phyloP scores from a whole-genome alignment of 306 rosid genomes.

The Fragaria ananassa region DNA sequence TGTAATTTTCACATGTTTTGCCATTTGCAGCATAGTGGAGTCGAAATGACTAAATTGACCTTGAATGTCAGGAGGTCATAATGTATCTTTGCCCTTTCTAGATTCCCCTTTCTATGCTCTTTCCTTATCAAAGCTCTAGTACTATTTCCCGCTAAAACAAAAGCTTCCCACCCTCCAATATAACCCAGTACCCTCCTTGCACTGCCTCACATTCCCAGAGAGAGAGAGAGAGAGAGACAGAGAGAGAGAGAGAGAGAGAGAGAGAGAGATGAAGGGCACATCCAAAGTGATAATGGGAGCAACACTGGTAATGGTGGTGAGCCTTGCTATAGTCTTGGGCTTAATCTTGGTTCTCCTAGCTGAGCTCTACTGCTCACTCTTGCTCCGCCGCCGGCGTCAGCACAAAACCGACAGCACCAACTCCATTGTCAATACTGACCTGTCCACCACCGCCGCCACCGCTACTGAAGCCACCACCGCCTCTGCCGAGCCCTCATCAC shows the following conservation, averaged over 20 bases:
- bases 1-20: background rate
- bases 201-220: conserved; percentile 23
- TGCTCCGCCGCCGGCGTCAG: conserved; percentile 72
- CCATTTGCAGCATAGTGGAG: background rate
- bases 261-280: conserved; percentile 69
- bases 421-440: conserved; percentile 13
- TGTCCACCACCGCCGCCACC: conserved; percentile 9
- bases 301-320: conserved; percentile 74
- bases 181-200: conserved; percentile 23
- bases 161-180: conserved; percentile 19
- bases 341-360: conserved; percentile 75
- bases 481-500: conserved; percentile 26
- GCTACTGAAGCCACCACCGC: background rate
- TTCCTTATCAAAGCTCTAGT: conserved; percentile 20
- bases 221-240: conserved; percentile 8
- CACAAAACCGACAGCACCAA: conserved; percentile 31
- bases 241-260: conserved; percentile 31
- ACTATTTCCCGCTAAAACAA: conserved; percentile 66
- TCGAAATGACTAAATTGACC: conserved; percentile 32
- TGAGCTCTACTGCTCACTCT: conserved; percentile 91
- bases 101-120: conserved; percentile 30
- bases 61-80: conserved; percentile 27
- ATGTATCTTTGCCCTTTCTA: conserved; percentile 31
- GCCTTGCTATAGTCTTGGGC: conserved; percentile 74
- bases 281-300: conserved; percentile 88